Evolutionary conservation across 2,329 filamentous ascomycete species (phyloP).

Genomic region (Colletotrichum costaricense): DNA sequence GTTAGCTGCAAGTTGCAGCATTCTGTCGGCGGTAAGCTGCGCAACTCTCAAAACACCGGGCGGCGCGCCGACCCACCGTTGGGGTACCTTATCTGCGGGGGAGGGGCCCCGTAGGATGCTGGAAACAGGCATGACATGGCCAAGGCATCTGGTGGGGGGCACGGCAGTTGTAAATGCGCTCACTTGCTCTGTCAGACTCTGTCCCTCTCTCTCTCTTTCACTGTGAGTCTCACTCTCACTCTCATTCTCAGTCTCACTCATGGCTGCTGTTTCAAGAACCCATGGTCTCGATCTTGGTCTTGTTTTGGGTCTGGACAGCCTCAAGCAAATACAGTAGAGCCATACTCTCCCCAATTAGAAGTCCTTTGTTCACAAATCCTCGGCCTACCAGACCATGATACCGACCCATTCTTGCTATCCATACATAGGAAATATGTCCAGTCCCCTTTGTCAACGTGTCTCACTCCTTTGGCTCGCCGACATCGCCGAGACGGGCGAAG

Average conservation of each 20-base stretch:
- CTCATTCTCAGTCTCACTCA: not conserved
- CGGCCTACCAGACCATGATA: not conserved
- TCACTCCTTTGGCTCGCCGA: not conserved
- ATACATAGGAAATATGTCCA: not conserved
- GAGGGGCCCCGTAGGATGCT: slow-evolving; percentile 1
- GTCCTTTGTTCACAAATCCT: not conserved
- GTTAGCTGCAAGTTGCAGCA: not conserved
- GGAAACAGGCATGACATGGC: slow-evolving; percentile 27
- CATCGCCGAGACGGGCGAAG: not conserved
- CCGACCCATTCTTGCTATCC: not conserved
- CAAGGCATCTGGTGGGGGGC: slow-evolving; percentile 22
- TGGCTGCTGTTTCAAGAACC: not conserved
- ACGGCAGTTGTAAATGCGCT: slow-evolving; percentile 30
- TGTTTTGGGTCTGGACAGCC: not conserved
- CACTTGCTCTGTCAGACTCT: not conserved
- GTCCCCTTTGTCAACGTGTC: slow-evolving; percentile 1
- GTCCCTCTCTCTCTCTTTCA: not conserved
- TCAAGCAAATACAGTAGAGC: no score
- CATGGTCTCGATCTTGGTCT: not conserved
- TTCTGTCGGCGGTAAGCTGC: not conserved
- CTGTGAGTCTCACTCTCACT: not conserved
- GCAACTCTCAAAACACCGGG: not conserved
- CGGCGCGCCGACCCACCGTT: slow-evolving; percentile 6
- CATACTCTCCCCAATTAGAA: no score
- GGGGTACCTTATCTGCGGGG: slow-evolving; percentile 27